Evolutionary conservation across 2,329 filamentous ascomycete genomes (phyloP).

Genomic region (Paramyrothecium sp.): DNA sequence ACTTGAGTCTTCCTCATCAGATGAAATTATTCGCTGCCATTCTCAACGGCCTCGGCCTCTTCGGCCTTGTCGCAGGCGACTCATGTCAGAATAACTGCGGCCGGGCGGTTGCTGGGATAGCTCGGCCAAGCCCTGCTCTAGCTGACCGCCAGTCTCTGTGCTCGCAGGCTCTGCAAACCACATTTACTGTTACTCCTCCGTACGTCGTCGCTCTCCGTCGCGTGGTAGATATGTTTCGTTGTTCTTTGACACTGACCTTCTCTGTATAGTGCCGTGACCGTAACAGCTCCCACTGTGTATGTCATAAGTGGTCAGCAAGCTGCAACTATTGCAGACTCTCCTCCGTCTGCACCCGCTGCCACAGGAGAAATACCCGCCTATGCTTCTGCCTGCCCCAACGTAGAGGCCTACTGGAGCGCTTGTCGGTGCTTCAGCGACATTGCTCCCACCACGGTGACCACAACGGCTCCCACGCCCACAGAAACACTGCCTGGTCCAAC

Average conservation of each 20-base stretch:
- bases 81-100: background rate
- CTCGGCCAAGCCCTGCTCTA: background rate
- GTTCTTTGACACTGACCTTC: too few species aligned
- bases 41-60: background rate
- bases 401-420: conserved; percentile 11
- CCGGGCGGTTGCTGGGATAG: background rate
- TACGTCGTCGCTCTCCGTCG: background rate
- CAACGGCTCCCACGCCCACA: conserved; percentile 1
- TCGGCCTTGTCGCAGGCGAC: background rate
- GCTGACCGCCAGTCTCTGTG: background rate
- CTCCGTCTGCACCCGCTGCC: too few species aligned
- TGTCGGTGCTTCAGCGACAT: conserved; percentile 15
- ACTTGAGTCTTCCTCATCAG: too few species aligned
- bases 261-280: background rate
- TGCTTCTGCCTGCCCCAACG: conserved; percentile 11
- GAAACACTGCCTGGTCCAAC: conserved; percentile 1
- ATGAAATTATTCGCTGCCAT: too few species aligned
- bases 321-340: too few species aligned
- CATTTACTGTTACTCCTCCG: background rate
- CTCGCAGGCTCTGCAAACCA: background rate
- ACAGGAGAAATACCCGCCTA: conserved; percentile 5
- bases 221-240: background rate
- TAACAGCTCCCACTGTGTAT: background rate
- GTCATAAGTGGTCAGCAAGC: background rate
- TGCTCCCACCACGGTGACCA: conserved; percentile 8